Conservation (phyloP, 2,329 filamentous ascomycete species). For the Apiospora phragmitis region DNA sequence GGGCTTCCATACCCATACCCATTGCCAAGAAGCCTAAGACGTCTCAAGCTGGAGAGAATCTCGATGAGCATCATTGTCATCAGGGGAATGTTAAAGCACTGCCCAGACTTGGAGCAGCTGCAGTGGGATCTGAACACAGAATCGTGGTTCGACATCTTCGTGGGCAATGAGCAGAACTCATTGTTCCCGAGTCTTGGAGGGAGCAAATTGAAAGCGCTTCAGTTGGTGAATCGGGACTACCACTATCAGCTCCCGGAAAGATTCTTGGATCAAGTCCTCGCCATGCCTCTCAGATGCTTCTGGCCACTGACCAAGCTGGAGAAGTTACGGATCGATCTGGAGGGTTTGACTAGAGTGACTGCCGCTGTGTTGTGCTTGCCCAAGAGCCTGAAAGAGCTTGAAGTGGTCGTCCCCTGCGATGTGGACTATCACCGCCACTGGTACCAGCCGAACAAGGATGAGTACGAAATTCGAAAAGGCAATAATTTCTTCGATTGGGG, state of each 20-base stretch:
- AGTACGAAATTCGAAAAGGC: background rate
- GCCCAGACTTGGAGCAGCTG: background rate
- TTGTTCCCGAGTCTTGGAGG: background rate
- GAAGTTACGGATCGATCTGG: background rate
- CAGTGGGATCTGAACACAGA: background rate
- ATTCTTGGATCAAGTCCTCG: background rate
- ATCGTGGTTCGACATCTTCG: background rate
- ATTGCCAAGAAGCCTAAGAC: background rate
- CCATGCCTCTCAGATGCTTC: background rate
- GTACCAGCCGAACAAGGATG: background rate
- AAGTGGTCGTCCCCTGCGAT: background rate
- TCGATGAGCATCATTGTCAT: background rate
- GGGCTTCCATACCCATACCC: background rate
- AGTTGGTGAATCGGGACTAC: background rate
- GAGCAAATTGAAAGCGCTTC: background rate
- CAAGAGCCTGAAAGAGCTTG: background rate
- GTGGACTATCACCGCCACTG: background rate
- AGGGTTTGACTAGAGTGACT: background rate
- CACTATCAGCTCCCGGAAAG: background rate
- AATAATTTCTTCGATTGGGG: background rate
- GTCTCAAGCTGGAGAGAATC: background rate
- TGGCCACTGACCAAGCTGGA: background rate
- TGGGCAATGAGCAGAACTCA: background rate
- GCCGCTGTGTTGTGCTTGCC: background rate
- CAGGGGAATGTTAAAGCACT: background rate